Evolutionary conservation across 495 filamentous ascomycete species (phyloP).

Genomic region (Stereocaulon alpinum): DNA sequence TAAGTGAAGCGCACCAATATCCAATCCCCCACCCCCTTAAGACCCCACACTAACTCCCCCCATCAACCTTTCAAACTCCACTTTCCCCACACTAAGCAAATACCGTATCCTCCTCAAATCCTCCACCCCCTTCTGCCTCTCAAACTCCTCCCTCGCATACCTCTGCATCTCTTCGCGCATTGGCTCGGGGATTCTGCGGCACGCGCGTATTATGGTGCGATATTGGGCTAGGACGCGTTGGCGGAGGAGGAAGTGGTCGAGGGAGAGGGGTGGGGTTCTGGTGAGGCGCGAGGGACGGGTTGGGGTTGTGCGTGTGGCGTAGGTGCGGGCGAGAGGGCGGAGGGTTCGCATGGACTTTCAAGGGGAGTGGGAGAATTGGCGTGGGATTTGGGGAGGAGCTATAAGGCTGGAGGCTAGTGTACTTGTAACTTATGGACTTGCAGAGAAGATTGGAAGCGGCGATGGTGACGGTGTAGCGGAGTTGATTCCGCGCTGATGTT

Average conservation of each 20-base stretch:
- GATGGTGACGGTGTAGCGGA: neutral
- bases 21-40: neutral
- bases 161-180: conserved; percentile 54
- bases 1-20: neutral
- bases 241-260: conserved; percentile 23
- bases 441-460: neutral
- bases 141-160: conserved; percentile 70
- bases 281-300: neutral
- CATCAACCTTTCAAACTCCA: conserved; percentile 51
- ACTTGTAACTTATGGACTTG: neutral
- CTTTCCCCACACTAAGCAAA: conserved; percentile 48
- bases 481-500: neutral
- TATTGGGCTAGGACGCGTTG: conserved; percentile 21
- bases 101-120: conserved; percentile 57
- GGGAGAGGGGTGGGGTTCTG: conserved; percentile 10
- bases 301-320: neutral
- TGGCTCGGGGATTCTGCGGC: conserved; percentile 31
- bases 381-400: neutral
- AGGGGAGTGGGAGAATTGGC: neutral
- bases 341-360: neutral
- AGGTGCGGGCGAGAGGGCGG: conserved; percentile 1
- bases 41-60: conserved; percentile 42
- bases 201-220: conserved; percentile 21
- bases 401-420: neutral
- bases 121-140: conserved; percentile 56